Evolutionary conservation across 768 basidiomycete genomes (phyloP).

Genomic region (Pulveroboletus ravenelii): DNA sequence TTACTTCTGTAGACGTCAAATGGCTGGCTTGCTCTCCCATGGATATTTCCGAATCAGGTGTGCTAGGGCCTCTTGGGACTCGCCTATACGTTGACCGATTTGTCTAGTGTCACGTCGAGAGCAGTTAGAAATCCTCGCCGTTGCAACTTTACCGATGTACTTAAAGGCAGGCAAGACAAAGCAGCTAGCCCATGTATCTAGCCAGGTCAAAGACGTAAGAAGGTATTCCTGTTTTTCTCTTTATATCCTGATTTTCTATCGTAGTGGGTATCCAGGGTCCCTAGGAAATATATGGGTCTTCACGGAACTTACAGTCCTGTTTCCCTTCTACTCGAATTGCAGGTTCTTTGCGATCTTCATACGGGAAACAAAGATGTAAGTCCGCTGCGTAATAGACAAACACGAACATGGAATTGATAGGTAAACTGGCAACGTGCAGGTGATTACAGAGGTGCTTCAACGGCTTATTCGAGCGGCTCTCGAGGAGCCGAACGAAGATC

Average conservation of each 20-base stretch:
- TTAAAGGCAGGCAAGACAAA: slow-evolving; percentile 1
- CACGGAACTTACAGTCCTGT: slow-evolving; percentile 11
- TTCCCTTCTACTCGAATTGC: slow-evolving; percentile 26
- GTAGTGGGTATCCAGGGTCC: slow-evolving; percentile 16
- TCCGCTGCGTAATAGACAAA: neutral
- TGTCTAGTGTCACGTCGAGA: slow-evolving; percentile 20
- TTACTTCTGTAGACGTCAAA: slow-evolving; percentile 18
- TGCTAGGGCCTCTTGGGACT: neutral
- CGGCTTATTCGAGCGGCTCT: slow-evolving; percentile 40
- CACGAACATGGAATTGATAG: neutral
- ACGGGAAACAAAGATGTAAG: slow-evolving; percentile 17
- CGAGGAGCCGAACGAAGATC: slow-evolving; percentile 29
- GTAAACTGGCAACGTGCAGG: slow-evolving; percentile 9
- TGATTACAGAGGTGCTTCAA: slow-evolving; percentile 20
- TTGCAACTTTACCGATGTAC: slow-evolving; percentile 21
- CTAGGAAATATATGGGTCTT: neutral
- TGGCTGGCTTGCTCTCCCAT: slow-evolving; percentile 7
- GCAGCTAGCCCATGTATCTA: slow-evolving; percentile 14
- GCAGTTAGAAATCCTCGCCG: slow-evolving; percentile 21
- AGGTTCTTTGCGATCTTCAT: slow-evolving; percentile 15
- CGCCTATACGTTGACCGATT: neutral
- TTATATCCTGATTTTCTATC: slow-evolving; percentile 1
- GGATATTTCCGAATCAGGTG: slow-evolving; percentile 9
- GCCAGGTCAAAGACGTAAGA: slow-evolving; percentile 22
- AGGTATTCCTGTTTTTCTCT: neutral